Evolutionary conservation across 371 early-diverging fungal species (phyloP), one percentile per base, ranked within the genome.

Genomic region (Choanephora cucurbitarum): DNA sequence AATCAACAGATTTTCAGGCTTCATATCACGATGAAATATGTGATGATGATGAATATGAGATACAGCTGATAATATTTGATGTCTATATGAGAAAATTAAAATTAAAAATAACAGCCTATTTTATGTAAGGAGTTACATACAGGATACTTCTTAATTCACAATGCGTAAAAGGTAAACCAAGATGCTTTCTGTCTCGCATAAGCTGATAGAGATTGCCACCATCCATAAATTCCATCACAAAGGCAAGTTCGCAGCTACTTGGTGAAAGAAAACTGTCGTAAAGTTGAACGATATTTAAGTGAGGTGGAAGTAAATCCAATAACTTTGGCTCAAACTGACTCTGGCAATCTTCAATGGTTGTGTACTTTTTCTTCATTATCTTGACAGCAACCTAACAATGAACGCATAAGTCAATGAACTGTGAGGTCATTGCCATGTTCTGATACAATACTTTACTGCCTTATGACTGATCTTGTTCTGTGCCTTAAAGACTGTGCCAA

Each of bases 201-300:
- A 88, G 68, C 67, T 96, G 94, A 64, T 94, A 94, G 22, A 98
- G 70, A 65, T 97, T 95, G 22, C 91, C 80, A 41, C 75, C 91
- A 32, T 98, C 93, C 89, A 95, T 91, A 60, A 81, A 92, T 62
- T 98, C 98, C 73, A 98, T 95, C 1, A 98, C 91, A 68, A 98
- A 90, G 56, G 84, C 87, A 9, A 96, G 85, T 50, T 92, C 90
- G 22, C 60, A 57, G 55, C 89, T 91, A 43, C 82, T 51, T 1
- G 70, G 69, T 52, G 92, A 89, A 40, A 94, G 79, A 59, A 95
- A 87, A 44, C 92, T 93, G 50, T 96, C 94, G 37, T 86, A 79
- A 19, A 96, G 74, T 37, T 78, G 79, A 45, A 98, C 84, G 58
- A 98, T 88, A 68, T 95, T 93, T 8, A 83, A 79, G 63, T 97